phyloP scores from a whole-genome alignment of 768 basidiomycete genomes.

The Russula sp. region DNA sequence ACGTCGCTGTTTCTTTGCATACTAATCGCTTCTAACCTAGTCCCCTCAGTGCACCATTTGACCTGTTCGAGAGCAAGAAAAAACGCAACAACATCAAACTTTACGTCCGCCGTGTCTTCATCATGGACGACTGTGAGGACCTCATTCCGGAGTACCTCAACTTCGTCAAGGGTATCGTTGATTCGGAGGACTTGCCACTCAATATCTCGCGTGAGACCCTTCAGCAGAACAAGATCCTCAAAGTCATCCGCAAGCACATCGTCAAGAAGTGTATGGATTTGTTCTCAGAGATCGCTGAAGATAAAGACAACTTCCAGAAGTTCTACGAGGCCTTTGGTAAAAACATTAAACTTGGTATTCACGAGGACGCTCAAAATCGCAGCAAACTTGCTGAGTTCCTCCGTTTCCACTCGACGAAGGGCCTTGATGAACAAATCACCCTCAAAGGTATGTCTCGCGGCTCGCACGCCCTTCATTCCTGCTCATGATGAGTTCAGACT shows the following conservation, averaged over 20 bases:
- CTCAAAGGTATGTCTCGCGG: conserved; percentile 66
- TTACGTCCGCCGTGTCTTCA: conserved; percentile 99
- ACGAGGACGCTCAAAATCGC: conserved; percentile 98
- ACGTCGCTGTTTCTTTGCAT: conserved; percentile 23
- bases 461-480: background rate
- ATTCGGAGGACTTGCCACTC: conserved; percentile 98
- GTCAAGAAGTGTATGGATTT: conserved; percentile 98
- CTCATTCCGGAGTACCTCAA: conserved; percentile 99
- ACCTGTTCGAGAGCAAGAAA: conserved; percentile 99
- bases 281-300: conserved; percentile 94
- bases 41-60: conserved; percentile 79
- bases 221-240: conserved; percentile 99
- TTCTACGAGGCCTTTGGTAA: conserved; percentile 99
- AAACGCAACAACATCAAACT: conserved; percentile 99
- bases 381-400: conserved; percentile 99
- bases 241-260: conserved; percentile 98
- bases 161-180: conserved; percentile 99
- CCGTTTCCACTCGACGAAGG: conserved; percentile 96
- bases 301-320: conserved; percentile 97
- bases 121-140: conserved; percentile 99
- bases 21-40: conserved; percentile 12
- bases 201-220: conserved; percentile 99
- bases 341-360: conserved; percentile 99
- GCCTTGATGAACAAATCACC: conserved; percentile 81
- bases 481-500: conserved; percentile 48